phyloP scores from a whole-genome alignment of 345 rosid genomes.

The Citropsis articulata region DNA sequence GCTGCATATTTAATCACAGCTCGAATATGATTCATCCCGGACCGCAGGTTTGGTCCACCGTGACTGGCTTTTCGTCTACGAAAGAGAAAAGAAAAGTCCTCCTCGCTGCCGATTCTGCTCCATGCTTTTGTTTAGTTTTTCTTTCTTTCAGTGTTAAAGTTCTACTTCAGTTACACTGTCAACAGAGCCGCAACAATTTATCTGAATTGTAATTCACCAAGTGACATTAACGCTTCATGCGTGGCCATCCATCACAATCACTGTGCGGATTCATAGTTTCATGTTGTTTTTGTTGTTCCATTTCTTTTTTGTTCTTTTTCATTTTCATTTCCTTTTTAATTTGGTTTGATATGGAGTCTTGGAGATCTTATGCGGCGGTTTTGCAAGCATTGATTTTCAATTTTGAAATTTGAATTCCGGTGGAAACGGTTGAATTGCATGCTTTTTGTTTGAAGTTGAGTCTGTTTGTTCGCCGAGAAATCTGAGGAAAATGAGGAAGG shows the following conservation, averaged over 20 bases:
- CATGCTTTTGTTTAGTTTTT: no score
- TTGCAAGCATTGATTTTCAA: neutral
- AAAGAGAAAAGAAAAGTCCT: neutral
- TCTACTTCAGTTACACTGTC: constrained; percentile 23
- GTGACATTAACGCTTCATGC: neutral
- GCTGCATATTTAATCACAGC: neutral
- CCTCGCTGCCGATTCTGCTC: constrained; percentile 9
- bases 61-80: neutral
- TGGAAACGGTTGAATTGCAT: constrained; percentile 5
- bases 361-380: constrained; percentile 5
- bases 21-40: neutral
- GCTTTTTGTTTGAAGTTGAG: constrained; percentile 1
- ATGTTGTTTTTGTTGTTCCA: neutral
- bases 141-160: constrained; percentile 10
- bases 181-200: neutral
- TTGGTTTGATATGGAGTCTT: no score
- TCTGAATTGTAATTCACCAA: neutral
- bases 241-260: neutral
- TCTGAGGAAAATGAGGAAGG: neutral
- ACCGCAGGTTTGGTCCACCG: constrained; percentile 5
- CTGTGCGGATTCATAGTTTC: neutral
- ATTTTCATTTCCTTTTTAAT: neutral
- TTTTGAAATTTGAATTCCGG: neutral
- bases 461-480: constrained; percentile 24
- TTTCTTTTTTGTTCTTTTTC: constrained; percentile 6